Conservation (phyloP, 495 filamentous ascomycete species). For the Annulohypoxylon nitens region DNA sequence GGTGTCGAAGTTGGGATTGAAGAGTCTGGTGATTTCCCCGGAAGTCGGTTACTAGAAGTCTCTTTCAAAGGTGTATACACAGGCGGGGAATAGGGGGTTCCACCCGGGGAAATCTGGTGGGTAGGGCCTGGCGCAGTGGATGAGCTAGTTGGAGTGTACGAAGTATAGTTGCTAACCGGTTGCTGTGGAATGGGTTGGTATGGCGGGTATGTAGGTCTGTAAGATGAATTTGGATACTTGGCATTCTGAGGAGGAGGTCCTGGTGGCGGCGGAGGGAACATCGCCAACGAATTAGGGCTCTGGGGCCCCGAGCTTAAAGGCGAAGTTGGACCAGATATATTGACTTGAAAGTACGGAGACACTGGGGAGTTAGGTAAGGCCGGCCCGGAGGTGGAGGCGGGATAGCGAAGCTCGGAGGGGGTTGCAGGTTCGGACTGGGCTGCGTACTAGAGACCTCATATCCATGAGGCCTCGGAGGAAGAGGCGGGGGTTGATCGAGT, state of each 20-base stretch:
- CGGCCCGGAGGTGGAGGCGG: conserved; percentile 30
- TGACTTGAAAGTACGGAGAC: not conserved
- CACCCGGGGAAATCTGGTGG: not conserved
- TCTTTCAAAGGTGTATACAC: conserved; percentile 5
- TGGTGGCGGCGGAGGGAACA: conserved; percentile 32
- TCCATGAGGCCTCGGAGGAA: conserved; percentile 41
- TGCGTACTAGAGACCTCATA: conserved; percentile 25
- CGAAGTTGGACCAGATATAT: not conserved
- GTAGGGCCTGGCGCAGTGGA: not conserved
- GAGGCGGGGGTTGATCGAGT: conserved; percentile 23
- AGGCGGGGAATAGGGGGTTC: not conserved
- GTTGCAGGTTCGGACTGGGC: conserved; percentile 16
- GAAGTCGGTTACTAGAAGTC: not conserved
- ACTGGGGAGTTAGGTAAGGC: not conserved
- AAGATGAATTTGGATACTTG: conserved; percentile 4
- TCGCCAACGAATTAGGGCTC: conserved; percentile 15
- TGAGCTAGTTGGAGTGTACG: not conserved
- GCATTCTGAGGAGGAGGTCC: conserved; percentile 30
- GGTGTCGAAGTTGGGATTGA: not conserved
- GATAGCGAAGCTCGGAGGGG: conserved; percentile 7
- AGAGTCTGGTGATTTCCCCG: not conserved
- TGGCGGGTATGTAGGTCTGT: conserved; percentile 3
- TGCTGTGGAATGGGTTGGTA: conserved; percentile 8
- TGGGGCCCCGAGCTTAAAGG: not conserved
- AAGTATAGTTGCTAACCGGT: not conserved